phyloP scores from a whole-genome alignment of 306 rosid species.

The Citrullus amarus region DNA sequence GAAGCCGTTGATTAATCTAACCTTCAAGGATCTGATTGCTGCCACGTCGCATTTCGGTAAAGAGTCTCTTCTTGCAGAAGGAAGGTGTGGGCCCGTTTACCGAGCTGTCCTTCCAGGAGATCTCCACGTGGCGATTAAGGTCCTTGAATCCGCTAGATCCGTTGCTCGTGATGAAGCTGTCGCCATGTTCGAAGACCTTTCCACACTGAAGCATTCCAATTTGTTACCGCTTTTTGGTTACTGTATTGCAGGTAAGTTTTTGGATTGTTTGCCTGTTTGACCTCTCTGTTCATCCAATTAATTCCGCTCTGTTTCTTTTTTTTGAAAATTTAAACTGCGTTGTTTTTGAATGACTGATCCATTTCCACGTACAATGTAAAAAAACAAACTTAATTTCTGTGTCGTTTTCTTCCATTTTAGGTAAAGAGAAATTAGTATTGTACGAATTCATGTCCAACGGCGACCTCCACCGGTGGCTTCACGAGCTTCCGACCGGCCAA shows the following conservation, averaged over 20 bases:
- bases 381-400: neutral
- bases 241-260: constrained; percentile 73
- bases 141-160: constrained; percentile 59
- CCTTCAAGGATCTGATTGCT: constrained; percentile 69
- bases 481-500: constrained; percentile 82
- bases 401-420: constrained; percentile 17
- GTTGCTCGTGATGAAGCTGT: constrained; percentile 48
- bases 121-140: constrained; percentile 90
- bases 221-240: constrained; percentile 80
- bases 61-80: constrained; percentile 82
- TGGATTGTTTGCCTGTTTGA: neutral
- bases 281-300: neutral
- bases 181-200: constrained; percentile 37
- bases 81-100: constrained; percentile 91
- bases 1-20: constrained; percentile 78
- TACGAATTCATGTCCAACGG: constrained; percentile 91
- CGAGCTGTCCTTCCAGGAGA: constrained; percentile 77
- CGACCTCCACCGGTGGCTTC: constrained; percentile 76
- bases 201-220: constrained; percentile 68
- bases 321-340: neutral
- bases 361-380: neutral
- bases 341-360: neutral
- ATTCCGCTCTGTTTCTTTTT: neutral
- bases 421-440: constrained; percentile 74
- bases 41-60: constrained; percentile 96